Evolutionary conservation across 208 protist genomes (phyloP), one percentile per base, ranked within the genome.

Genomic region (Trypanosoma grayi): DNA sequence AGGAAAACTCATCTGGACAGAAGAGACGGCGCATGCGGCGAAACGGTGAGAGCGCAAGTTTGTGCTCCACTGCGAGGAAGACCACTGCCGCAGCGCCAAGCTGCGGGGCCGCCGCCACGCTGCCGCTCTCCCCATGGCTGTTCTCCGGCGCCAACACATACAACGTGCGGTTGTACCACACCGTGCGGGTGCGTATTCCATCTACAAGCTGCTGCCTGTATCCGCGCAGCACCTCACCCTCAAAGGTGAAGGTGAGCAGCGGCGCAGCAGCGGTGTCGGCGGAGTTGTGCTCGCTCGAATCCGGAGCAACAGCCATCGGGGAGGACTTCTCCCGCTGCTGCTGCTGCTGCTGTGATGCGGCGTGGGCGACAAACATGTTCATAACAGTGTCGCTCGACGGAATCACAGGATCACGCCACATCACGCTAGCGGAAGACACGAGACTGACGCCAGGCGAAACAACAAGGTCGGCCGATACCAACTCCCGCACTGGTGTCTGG

Each of bases 51-150:
- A 20, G 44, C 9, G 79, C 69, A 22, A 86, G 34, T 50, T 82
- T 79, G 54, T 79, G 70, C 48, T 86, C 79, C 20, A 82, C 58
- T 8, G 79, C 64, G 1, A 86, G 51, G 51, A 80, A 76, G 20
- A 79, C 48, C 20, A 73, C 66, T 8, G 79, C 79, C 50, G 58
- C 58, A 11, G 11, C 34, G 3, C 58, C 58, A 3, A 64, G 14
- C 11, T 37, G 14, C 33, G 58, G 33, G 11, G 24, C 46, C 44
- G 7, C 31, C 27, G 39, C 14, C 5, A 14, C 34, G 27, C 6
- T 22, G 22, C 18, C 16, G 25, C 24, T 10, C 25, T 31, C 47
- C 2, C 7, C 45, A 2, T 40, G 39, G 13, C 58, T 24, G 13
- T 45, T 43, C 45, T 73, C 67, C 4, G 60, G 56, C 2, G 75